phyloP scores from a whole-genome alignment of 805 yeast genomes.

The Candida tibetensis region DNA sequence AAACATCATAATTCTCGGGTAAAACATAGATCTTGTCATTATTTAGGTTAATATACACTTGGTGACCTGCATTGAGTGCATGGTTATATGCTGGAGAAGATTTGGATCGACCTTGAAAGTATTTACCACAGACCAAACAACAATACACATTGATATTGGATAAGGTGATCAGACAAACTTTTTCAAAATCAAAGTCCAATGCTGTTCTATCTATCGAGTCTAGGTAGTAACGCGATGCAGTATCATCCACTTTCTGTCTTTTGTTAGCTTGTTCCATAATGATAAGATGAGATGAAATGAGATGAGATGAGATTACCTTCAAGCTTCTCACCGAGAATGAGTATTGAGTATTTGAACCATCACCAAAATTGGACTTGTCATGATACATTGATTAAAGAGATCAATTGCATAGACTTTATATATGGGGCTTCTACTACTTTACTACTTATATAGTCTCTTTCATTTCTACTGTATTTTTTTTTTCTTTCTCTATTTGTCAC shows the following conservation, averaged over 20 bases:
- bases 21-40: conserved; percentile 50
- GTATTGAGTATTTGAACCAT: too few relatives aligned
- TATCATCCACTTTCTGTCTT: background rate
- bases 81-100: conserved; percentile 69
- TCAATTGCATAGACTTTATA: too few relatives aligned
- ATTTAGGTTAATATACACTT: conserved; percentile 55
- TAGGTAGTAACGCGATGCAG: conserved; percentile 21
- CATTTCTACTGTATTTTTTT: too few relatives aligned
- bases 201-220: conserved; percentile 43
- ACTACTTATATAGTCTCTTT: too few relatives aligned
- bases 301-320: too few relatives aligned
- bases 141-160: conserved; percentile 63
- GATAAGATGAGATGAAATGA: too few relatives aligned
- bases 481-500: too few relatives aligned
- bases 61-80: conserved; percentile 60
- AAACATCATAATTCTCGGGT: conserved; percentile 57
- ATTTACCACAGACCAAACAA: conserved; percentile 73
- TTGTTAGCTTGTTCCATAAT: conserved; percentile 3
- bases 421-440: background rate
- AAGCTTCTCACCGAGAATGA: too few relatives aligned
- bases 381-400: too few relatives aligned
- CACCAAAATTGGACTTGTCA: too few relatives aligned
- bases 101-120: conserved; percentile 62
- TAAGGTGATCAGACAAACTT: conserved; percentile 61
- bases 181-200: conserved; percentile 69